These are phyloP conservation scores for Talaromyces sp. DNA, from an alignment of 2,329 filamentous ascomycete species.

Conservation along the genomic window DNA sequence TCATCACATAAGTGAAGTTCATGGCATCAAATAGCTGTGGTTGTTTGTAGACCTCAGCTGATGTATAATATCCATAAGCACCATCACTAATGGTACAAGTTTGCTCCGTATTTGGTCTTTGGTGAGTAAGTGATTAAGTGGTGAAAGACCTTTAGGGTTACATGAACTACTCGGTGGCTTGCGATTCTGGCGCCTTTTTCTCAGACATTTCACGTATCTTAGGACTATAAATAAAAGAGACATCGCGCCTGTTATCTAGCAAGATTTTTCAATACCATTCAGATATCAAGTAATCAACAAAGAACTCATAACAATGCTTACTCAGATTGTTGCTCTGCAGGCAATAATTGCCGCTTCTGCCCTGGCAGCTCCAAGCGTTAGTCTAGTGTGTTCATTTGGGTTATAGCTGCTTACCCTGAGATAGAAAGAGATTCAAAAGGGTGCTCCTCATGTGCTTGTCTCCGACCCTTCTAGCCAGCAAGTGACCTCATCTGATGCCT, in stretches of 20 bases:
- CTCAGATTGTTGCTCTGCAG: neutral
- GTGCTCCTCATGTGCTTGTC: slow-evolving; percentile 6
- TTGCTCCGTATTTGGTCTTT: neutral
- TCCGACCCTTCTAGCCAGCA: slow-evolving; percentile 7
- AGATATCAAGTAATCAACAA: neutral
- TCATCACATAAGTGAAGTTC: neutral
- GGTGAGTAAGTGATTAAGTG: neutral
- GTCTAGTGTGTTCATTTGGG: neutral
- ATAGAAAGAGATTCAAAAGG: slow-evolving; percentile 6
- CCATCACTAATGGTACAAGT: neutral
- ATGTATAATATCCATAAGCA: neutral
- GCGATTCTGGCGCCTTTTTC: neutral
- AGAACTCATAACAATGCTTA: neutral
- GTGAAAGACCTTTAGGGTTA: neutral
- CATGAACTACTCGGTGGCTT: neutral
- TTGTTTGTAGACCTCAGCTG: neutral
- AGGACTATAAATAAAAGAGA: neutral
- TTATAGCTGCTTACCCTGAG: neutral
- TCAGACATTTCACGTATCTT: neutral
- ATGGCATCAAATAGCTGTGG: neutral
- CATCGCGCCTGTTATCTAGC: neutral
- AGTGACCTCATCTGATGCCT: slow-evolving; percentile 10
- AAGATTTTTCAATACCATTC: neutral
- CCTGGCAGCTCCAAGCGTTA: slow-evolving; percentile 2
- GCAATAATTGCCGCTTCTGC: neutral